These are phyloP conservation scores for Larix kaempferi DNA, from an alignment of 75 land plant genomes.

Conservation along the genomic window DNA sequence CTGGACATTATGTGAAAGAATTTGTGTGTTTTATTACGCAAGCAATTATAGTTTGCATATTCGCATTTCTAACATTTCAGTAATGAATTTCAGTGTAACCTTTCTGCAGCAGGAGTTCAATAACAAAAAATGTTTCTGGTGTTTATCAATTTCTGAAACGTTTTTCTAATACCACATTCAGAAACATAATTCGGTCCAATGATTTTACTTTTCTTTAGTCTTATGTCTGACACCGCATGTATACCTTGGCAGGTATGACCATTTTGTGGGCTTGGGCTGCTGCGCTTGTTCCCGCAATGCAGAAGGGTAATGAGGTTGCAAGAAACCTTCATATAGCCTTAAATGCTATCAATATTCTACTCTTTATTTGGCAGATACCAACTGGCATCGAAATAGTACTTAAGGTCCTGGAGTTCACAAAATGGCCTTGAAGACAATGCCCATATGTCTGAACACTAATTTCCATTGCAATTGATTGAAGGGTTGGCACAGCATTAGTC, in stretches of 20 bases:
- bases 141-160: background rate
- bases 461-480: no score
- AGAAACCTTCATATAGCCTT: slow-evolving; percentile 90
- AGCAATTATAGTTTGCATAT: no score
- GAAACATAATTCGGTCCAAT: background rate
- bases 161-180: background rate
- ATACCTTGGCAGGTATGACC: slow-evolving; percentile 65
- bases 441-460: no score
- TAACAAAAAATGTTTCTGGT: background rate
- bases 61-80: background rate
- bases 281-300: slow-evolving; percentile 95
- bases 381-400: slow-evolving; percentile 89
- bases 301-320: slow-evolving; percentile 93
- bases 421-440: slow-evolving; percentile 71
- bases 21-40: no score
- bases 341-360: slow-evolving; percentile 72
- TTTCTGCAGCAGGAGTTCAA: background rate
- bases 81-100: background rate
- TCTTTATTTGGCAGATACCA: slow-evolving; percentile 94
- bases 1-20: no score
- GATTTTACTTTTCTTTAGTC: background rate
- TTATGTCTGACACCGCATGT: background rate
- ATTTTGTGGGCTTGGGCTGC: slow-evolving; percentile 97
- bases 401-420: slow-evolving; percentile 90
- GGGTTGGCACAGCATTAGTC: no score